A percentile compares a stretch with the other conserved stretches of the same genome.
These are phyloP conservation scores for Paraconiothyrium brasiliense DNA, from an alignment of 2,329 filamentous ascomycete genomes.

Conservation along the genomic window DNA sequence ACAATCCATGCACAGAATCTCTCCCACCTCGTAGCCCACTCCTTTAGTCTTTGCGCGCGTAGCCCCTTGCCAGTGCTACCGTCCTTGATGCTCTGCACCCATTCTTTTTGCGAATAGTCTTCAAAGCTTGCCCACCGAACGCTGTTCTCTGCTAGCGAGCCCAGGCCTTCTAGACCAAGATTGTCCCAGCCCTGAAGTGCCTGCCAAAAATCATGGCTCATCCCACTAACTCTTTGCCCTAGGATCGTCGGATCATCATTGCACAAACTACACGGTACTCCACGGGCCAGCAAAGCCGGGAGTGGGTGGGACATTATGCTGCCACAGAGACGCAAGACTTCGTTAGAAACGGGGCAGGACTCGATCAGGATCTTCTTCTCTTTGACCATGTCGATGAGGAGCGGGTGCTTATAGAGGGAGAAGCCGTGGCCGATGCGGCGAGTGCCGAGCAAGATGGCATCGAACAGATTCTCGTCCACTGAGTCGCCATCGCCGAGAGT, in stretches of 20 bases:
- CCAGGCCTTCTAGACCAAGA: constrained; percentile 85
- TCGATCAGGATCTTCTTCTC: constrained; percentile 89
- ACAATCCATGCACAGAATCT: constrained; percentile 91
- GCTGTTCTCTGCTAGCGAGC: constrained; percentile 89
- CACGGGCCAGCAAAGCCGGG: constrained; percentile 83
- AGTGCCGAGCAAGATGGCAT: constrained; percentile 86
- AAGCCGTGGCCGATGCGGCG: constrained; percentile 90
- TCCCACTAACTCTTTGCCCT: constrained; percentile 80
- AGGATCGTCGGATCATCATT: constrained; percentile 93
- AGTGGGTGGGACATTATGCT: constrained; percentile 82
- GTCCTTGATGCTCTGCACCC: constrained; percentile 76
- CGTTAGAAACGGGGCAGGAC: constrained; percentile 90
- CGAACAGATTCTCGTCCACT: constrained; percentile 86
- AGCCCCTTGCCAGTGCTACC: constrained; percentile 76
- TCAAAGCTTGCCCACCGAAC: constrained; percentile 90
- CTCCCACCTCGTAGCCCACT: constrained; percentile 87
- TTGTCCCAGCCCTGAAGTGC: constrained; percentile 91
- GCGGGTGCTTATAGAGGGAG: constrained; percentile 88
- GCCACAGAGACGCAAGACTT: constrained; percentile 80
- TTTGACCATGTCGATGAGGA: constrained; percentile 87
- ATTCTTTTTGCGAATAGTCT: constrained; percentile 75
- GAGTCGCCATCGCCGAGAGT: constrained; percentile 80
- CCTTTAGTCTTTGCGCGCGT: constrained; percentile 75
- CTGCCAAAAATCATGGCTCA: constrained; percentile 96
- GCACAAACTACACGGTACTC: constrained; percentile 83